These are phyloP conservation scores for Gracilaria gracilis DNA, from an alignment of 23 red algal species.

Conservation along the genomic window DNA sequence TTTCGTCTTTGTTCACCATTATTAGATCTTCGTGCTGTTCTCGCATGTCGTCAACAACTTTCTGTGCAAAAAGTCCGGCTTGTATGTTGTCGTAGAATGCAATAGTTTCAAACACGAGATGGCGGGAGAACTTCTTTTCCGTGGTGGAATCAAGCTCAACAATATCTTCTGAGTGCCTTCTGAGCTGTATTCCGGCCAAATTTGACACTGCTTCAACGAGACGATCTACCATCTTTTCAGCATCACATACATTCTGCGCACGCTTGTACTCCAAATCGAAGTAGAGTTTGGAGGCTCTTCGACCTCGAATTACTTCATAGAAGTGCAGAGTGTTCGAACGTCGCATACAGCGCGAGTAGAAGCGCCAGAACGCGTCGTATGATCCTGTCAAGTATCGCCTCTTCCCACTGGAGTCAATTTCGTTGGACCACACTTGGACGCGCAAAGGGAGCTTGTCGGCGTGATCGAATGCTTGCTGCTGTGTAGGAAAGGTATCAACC, in stretches of 20 bases:
- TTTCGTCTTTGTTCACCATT: slow-evolving; percentile 45
- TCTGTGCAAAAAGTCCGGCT: slow-evolving; percentile 67
- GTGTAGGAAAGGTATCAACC: slow-evolving; percentile 13
- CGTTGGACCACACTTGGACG: slow-evolving; percentile 45
- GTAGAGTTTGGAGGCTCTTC: slow-evolving; percentile 75
- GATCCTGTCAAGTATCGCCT: slow-evolving; percentile 42
- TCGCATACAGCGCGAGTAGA: slow-evolving; percentile 46
- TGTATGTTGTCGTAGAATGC: slow-evolving; percentile 61
- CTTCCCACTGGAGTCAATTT: slow-evolving; percentile 45
- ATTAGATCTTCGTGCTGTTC: slow-evolving; percentile 29
- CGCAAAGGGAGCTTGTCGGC: slow-evolving; percentile 4
- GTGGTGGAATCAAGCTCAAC: slow-evolving; percentile 77
- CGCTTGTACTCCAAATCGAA: slow-evolving; percentile 87
- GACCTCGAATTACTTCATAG: slow-evolving; percentile 85
- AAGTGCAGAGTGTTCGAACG: slow-evolving; percentile 51
- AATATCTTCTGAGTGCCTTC: slow-evolving; percentile 31
- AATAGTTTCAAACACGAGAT: slow-evolving; percentile 71
- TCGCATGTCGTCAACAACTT: slow-evolving; percentile 34
- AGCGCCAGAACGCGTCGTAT: slow-evolving; percentile 42
- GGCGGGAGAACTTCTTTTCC: slow-evolving; percentile 70
- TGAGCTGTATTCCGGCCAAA: not conserved
- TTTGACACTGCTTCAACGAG: slow-evolving; percentile 16
- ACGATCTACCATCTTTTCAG: slow-evolving; percentile 21
- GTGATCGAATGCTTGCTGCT: slow-evolving; percentile 49
- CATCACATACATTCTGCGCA: slow-evolving; percentile 33